Conservation (phyloP, 306 rosid genomes). For the Cucumis cinereus region DNA sequence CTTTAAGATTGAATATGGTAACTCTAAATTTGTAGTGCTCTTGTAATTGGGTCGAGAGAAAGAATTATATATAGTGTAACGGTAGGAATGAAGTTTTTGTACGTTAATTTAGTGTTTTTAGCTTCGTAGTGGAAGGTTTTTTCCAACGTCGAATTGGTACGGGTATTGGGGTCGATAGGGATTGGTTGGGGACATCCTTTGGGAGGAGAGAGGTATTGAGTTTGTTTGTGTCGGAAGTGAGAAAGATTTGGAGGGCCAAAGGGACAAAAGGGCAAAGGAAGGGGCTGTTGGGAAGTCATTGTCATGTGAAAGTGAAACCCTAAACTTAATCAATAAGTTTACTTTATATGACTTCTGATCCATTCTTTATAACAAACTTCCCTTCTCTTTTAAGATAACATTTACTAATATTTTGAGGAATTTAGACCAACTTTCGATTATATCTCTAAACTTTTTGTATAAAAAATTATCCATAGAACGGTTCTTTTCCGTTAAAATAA, state of each 20-base stretch:
- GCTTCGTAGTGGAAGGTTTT: too few relatives aligned
- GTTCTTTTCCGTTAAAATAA: too few relatives aligned
- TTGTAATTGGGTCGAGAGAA: too few relatives aligned
- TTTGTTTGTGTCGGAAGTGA: neutral
- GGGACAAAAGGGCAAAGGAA: neutral
- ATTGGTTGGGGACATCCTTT: neutral
- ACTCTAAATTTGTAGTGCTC: too few relatives aligned
- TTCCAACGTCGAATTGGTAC: neutral
- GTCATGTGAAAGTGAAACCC: neutral
- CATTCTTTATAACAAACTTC: neutral
- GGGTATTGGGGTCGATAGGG: neutral
- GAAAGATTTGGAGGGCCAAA: neutral
- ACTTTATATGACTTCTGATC: neutral
- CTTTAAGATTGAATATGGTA: too few relatives aligned
- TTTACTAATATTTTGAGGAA: neutral
- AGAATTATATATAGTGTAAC: too few relatives aligned
- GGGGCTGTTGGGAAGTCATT: neutral
- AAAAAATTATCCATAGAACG: too few relatives aligned
- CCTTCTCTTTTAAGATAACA: neutral
- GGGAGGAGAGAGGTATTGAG: neutral
- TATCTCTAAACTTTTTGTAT: too few relatives aligned
- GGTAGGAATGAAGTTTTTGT: too few relatives aligned
- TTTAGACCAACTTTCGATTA: too few relatives aligned
- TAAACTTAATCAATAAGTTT: neutral
- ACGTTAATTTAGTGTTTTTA: too few relatives aligned